phyloP scores from a whole-genome alignment of 768 basidiomycete species.

The Mycena rosella region DNA sequence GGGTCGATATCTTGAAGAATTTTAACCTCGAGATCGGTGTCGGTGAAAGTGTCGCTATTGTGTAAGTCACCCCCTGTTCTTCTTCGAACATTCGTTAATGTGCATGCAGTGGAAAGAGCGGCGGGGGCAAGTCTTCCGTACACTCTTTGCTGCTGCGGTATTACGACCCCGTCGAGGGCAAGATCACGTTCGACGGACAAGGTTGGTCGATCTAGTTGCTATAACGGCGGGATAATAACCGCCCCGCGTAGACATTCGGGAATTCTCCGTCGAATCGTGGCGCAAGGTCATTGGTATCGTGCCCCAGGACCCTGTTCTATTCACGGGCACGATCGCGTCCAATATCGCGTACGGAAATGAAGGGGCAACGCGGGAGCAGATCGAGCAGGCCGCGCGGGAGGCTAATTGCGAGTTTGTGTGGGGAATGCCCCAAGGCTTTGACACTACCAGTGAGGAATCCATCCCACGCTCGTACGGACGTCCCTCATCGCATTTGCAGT shows the following conservation, averaged over 20 bases:
- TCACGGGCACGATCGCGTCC: constrained; percentile 93
- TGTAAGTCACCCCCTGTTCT: constrained; percentile 67
- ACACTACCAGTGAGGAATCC: constrained; percentile 81
- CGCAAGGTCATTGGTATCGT: constrained; percentile 92
- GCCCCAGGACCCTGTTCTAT: constrained; percentile 93
- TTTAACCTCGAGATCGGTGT: constrained; percentile 85
- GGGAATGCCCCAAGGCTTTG: constrained; percentile 94
- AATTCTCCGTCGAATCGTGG: constrained; percentile 90
- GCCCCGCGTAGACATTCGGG: constrained; percentile 76
- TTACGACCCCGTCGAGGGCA: constrained; percentile 89
- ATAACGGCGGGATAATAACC: neutral
- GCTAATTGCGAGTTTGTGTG: constrained; percentile 98
- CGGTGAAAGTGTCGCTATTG: constrained; percentile 92
- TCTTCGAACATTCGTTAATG: constrained; percentile 1
- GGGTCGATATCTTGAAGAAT: constrained; percentile 84
- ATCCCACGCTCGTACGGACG: neutral
- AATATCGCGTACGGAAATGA: constrained; percentile 93
- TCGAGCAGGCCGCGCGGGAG: constrained; percentile 88
- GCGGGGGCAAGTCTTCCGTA: constrained; percentile 94
- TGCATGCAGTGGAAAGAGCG: constrained; percentile 82
- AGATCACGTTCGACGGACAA: constrained; percentile 87
- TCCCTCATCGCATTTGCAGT: constrained; percentile 54
- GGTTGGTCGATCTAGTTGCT: constrained; percentile 58
- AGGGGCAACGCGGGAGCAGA: constrained; percentile 81
- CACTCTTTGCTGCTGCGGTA: constrained; percentile 90